Evolutionary conservation across 805 yeast species (phyloP).

Genomic region (Pichia sporocuriosa): DNA sequence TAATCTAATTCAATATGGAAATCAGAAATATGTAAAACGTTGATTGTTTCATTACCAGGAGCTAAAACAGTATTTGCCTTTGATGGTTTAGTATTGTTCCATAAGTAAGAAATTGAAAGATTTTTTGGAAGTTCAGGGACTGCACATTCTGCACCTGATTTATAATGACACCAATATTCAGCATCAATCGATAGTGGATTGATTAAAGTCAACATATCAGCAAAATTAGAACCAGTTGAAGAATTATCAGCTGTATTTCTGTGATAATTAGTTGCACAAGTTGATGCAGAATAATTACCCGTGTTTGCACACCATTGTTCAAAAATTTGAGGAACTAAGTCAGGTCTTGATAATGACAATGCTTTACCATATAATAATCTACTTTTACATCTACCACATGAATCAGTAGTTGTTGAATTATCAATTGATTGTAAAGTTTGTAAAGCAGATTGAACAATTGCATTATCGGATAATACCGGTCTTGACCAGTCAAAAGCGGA

Average conservation of each 20-base stretch:
- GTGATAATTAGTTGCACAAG: slow-evolving; percentile 30
- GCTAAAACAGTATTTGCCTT: slow-evolving; percentile 39
- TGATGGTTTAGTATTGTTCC: slow-evolving; percentile 37
- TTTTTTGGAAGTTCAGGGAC: slow-evolving; percentile 45
- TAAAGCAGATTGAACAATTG: slow-evolving; percentile 7
- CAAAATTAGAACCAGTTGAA: slow-evolving; percentile 40
- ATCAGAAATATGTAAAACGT: slow-evolving; percentile 61
- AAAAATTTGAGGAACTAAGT: slow-evolving; percentile 35
- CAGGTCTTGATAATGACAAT: slow-evolving; percentile 34
- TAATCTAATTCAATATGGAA: slow-evolving; percentile 56
- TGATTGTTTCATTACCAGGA: slow-evolving; percentile 35
- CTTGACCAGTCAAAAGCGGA: slow-evolving; percentile 8
- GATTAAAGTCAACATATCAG: slow-evolving; percentile 44
- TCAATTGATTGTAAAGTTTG: slow-evolving; percentile 6
- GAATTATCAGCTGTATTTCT: slow-evolving; percentile 34
- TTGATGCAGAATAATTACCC: slow-evolving; percentile 19
- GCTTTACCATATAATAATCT: slow-evolving; percentile 33
- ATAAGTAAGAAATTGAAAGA: slow-evolving; percentile 36
- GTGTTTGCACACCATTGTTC: slow-evolving; percentile 38
- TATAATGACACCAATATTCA: slow-evolving; percentile 53
- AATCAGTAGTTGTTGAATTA: slow-evolving; percentile 6
- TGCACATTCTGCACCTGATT: slow-evolving; percentile 42
- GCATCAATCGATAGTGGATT: slow-evolving; percentile 50
- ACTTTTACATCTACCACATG: slow-evolving; percentile 32
- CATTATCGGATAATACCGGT: slow-evolving; percentile 6